A percentile compares a stretch with the other conserved stretches of the same genome.
Conservation (phyloP, 352 stramenopile genomes). For the Phytophthora pinifolia region DNA sequence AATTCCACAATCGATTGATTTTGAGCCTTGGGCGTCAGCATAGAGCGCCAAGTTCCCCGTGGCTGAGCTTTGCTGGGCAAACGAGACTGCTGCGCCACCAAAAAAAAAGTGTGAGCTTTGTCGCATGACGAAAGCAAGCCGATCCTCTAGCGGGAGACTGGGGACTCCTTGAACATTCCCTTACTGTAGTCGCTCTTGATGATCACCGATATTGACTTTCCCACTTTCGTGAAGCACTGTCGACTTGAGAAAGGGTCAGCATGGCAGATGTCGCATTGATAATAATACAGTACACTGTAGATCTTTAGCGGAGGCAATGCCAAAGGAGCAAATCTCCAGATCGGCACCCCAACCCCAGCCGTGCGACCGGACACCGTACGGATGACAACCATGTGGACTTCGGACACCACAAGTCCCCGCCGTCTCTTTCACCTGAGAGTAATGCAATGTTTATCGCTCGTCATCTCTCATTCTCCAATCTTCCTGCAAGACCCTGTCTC, state of each 20-base stretch:
- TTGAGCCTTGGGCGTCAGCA: neutral
- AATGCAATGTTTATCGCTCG: neutral
- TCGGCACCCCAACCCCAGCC: constrained; percentile 16
- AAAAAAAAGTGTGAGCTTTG: constrained; percentile 8
- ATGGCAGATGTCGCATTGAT: too few species aligned
- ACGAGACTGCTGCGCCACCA: neutral
- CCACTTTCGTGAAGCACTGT: too few species aligned
- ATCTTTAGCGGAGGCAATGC: too few species aligned
- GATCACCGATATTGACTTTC: too few species aligned
- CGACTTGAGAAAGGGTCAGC: too few species aligned
- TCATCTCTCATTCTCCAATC: constrained; percentile 17
- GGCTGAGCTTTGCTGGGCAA: neutral
- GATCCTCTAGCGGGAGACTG: neutral
- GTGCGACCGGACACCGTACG: constrained; percentile 23
- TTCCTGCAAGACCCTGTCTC: constrained; percentile 17
- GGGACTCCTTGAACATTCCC: too few species aligned
- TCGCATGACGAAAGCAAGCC: neutral
- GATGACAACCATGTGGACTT: constrained; percentile 23
- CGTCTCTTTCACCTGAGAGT: neutral
- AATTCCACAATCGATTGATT: constrained; percentile 23
- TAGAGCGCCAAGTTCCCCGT: neutral
- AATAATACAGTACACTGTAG: too few species aligned
- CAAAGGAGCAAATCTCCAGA: constrained; percentile 22
- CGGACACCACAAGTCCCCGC: neutral
- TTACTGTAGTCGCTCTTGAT: too few species aligned